Percentiles rank a stretch among this genome's conserved stretches.
Evolutionary conservation across 805 yeast genomes (phyloP).

Genomic region (Barnettozyma sp.): DNA sequence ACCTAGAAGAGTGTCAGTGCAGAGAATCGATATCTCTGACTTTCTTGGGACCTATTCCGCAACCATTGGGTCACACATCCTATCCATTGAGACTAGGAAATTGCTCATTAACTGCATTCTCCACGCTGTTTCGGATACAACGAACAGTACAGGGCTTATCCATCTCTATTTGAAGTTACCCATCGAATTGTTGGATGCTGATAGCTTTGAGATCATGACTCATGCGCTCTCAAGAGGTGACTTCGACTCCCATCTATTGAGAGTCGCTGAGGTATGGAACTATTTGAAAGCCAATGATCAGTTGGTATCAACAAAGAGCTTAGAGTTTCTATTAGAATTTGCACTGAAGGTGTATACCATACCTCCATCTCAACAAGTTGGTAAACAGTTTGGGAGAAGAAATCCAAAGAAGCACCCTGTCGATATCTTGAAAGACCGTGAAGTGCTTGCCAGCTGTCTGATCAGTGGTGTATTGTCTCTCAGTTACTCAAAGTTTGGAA

Average conservation of each 20-base stretch:
- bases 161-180: conserved; percentile 13
- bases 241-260: conserved; percentile 6
- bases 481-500: conserved; percentile 1
- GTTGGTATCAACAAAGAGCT: not conserved
- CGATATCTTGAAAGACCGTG: not conserved
- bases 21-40: conserved; percentile 16
- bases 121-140: conserved; percentile 7
- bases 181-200: not conserved
- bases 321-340: conserved; percentile 6
- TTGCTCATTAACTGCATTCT: conserved; percentile 13
- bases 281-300: conserved; percentile 3
- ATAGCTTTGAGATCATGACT: conserved; percentile 11
- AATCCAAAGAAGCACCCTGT: not conserved
- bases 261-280: conserved; percentile 12
- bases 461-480: not conserved
- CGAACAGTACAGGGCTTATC: conserved; percentile 19
- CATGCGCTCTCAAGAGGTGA: conserved; percentile 16
- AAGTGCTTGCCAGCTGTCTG: not conserved
- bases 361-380: not conserved
- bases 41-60: not conserved
- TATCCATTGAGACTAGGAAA: not conserved
- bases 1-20: conserved; percentile 10
- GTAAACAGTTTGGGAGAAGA: not conserved
- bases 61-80: not conserved
- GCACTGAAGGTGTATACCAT: not conserved